Percentiles rank a stretch among this genome's conserved stretches.
phyloP scores from a whole-genome alignment of 306 rosid species.

The Cotoneaster glaucophyllus region DNA sequence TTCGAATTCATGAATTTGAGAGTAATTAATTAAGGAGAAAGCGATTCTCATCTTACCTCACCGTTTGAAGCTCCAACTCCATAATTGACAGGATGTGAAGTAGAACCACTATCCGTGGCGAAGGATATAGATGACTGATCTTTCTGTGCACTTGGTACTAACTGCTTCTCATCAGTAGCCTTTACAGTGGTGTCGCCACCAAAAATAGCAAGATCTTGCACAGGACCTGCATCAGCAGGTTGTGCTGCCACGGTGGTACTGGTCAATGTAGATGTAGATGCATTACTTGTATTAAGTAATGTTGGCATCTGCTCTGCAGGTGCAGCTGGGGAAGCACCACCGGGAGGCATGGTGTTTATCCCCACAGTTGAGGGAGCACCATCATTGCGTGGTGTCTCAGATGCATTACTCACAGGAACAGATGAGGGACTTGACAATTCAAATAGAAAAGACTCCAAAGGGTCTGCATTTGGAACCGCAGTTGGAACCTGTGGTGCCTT shows the following conservation, averaged over 20 bases:
- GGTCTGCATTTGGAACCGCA: constrained; percentile 28
- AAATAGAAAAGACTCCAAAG: constrained; percentile 45
- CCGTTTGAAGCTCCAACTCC: constrained; percentile 21
- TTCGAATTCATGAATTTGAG: not conserved
- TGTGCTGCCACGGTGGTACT: constrained; percentile 18
- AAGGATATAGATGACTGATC: constrained; percentile 20
- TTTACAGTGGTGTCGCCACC: not conserved
- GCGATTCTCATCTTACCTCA: constrained; percentile 38
- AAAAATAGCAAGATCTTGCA: constrained; percentile 14
- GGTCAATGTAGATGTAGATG: constrained; percentile 23
- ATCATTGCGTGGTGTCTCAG: constrained; percentile 18
- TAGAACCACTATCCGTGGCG: constrained; percentile 5
- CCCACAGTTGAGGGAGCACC: constrained; percentile 23
- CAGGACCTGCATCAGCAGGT: constrained; percentile 23
- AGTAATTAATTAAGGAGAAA: not conserved
- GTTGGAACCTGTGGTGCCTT: constrained; percentile 29
- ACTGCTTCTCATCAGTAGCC: constrained; percentile 19
- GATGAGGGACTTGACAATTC: constrained; percentile 47
- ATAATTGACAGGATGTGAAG: constrained; percentile 16
- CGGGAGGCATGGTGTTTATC: constrained; percentile 17
- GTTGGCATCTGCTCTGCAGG: constrained; percentile 21
- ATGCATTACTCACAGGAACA: constrained; percentile 6
- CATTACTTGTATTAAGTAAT: constrained; percentile 3
- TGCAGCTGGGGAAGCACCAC: constrained; percentile 22
- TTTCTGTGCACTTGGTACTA: constrained; percentile 23